A percentile compares a stretch with the other conserved stretches of the same genome.
Evolutionary conservation across 2,329 filamentous ascomycete species (phyloP).

Genomic region (Fusarium floridanum): DNA sequence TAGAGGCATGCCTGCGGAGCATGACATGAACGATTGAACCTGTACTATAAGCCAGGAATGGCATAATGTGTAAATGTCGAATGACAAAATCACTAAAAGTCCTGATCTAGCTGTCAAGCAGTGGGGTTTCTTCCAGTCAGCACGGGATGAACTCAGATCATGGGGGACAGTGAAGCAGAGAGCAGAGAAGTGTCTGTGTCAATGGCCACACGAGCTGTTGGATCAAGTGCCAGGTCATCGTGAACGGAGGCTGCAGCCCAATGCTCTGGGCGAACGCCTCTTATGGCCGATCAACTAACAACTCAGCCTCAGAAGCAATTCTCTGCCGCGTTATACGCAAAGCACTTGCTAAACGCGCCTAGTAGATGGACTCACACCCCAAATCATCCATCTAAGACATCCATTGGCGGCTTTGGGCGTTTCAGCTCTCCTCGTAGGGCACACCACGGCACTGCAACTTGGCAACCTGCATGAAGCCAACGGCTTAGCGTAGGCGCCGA

Average conservation of each 20-base stretch:
- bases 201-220: neutral
- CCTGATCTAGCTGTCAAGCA: neutral
- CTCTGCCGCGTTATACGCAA: neutral
- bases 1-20: conserved; percentile 11
- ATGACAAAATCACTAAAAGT: conserved; percentile 13
- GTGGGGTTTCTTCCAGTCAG: neutral
- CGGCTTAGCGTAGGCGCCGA: neutral
- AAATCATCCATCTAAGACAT: neutral
- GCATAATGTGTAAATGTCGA: conserved; percentile 33
- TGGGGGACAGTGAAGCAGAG: neutral
- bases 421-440: conserved; percentile 1
- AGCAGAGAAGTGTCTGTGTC: neutral
- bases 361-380: neutral
- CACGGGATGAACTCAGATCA: neutral
- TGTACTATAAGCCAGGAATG: conserved; percentile 23
- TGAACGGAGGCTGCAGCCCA: neutral
- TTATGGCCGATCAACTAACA: neutral
- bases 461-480: neutral
- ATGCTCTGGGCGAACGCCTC: neutral
- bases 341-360: conserved; percentile 1
- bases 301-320: neutral
- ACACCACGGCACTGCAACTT: neutral
- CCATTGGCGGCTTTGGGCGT: neutral
- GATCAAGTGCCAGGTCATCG: neutral
- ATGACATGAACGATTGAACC: neutral